Conservation (phyloP, 306 rosid genomes). For the Lagenaria siceraria region DNA sequence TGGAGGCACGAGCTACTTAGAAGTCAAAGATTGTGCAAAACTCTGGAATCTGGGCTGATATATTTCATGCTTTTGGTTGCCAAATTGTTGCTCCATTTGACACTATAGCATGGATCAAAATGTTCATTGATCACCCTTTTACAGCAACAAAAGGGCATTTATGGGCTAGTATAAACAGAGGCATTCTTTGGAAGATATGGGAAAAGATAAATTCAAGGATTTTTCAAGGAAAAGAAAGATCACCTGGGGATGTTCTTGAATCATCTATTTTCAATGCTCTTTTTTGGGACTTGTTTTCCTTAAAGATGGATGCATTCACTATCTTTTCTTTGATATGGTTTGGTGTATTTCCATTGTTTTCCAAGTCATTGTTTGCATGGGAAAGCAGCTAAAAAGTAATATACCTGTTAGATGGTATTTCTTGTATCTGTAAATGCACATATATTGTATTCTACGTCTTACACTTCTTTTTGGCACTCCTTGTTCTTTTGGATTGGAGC, state of each 20-base stretch:
- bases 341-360: neutral
- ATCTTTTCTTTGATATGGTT: neutral
- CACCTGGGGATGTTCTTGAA: too few relatives aligned
- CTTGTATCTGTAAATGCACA: neutral
- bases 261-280: too few relatives aligned
- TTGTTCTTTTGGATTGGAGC: neutral
- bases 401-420: neutral
- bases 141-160: too few relatives aligned
- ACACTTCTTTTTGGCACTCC: neutral
- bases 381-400: neutral
- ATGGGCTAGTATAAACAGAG: too few relatives aligned
- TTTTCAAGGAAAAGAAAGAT: too few relatives aligned
- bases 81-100: too few relatives aligned
- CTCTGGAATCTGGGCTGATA: neutral
- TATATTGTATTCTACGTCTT: neutral
- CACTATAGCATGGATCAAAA: too few relatives aligned
- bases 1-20: neutral
- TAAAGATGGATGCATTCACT: neutral
- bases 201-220: too few relatives aligned
- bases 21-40: neutral
- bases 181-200: too few relatives aligned
- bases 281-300: neutral
- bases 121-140: too few relatives aligned
- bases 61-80: too few relatives aligned
- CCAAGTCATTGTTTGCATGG: neutral